Conservation (phyloP, 495 filamentous ascomycete genomes). For the Aspergillus campestris region DNA sequence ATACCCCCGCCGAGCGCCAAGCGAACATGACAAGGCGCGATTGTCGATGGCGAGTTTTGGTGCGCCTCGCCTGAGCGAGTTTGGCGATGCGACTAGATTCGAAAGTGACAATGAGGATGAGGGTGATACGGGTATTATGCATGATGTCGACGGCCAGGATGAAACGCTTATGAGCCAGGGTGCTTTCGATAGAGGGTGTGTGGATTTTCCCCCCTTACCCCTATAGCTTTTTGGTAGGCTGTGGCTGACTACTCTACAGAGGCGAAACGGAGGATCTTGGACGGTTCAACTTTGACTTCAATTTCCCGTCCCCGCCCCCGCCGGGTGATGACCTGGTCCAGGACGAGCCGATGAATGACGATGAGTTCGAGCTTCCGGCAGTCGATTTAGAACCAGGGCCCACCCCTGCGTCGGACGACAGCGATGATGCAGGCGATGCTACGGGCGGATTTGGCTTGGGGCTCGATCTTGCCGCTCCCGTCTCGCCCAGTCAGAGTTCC, state of each 20-base stretch:
- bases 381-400: conserved; percentile 24
- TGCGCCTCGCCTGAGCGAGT: conserved; percentile 54
- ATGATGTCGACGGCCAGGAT: conserved; percentile 27
- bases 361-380: conserved; percentile 31
- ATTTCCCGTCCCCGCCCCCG: conserved; percentile 32
- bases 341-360: conserved; percentile 24
- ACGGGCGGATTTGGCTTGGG: conserved; percentile 25
- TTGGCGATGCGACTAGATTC: conserved; percentile 37
- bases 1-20: conserved; percentile 52
- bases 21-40: conserved; percentile 39
- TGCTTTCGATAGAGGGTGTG: conserved; percentile 38
- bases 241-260: conserved; percentile 27
- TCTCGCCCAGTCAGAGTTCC: conserved; percentile 28
- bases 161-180: conserved; percentile 25
- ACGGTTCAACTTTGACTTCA: conserved; percentile 35
- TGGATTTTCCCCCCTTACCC: neutral
- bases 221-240: conserved; percentile 6
- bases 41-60: conserved; percentile 49
- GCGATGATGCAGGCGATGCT: conserved; percentile 13
- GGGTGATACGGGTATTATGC: conserved; percentile 32
- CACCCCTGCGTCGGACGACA: conserved; percentile 13
- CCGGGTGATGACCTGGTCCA: conserved; percentile 21
- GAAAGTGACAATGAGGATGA: conserved; percentile 45
- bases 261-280: conserved; percentile 40
- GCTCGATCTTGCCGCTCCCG: conserved; percentile 18